Percentiles rank a stretch among this genome's conserved stretches.
These are phyloP conservation scores for Termitomyces sp. DNA, from an alignment of 768 basidiomycete species.

Conservation along the genomic window DNA sequence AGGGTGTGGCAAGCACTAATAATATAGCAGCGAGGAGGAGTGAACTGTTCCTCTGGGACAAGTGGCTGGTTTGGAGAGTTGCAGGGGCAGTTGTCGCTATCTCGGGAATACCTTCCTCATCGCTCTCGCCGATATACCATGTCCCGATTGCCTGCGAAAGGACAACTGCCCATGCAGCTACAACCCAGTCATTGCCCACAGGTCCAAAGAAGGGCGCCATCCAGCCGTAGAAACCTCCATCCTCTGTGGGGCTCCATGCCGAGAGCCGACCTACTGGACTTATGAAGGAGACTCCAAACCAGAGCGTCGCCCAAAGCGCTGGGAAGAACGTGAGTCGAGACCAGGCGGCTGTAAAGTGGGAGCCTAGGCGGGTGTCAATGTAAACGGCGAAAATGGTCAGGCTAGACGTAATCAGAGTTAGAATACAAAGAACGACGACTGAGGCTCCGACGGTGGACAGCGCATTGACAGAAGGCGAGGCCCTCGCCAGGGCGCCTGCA, in stretches of 20 bases:
- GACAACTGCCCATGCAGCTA: conserved; percentile 73
- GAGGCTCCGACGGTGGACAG: conserved; percentile 52
- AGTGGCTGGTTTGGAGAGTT: conserved; percentile 9
- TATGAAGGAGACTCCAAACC: conserved; percentile 48
- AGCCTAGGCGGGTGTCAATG: conserved; percentile 32
- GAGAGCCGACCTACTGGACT: conserved; percentile 71
- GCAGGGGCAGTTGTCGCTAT: conserved; percentile 11
- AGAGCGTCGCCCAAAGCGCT: conserved; percentile 60
- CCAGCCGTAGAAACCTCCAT: conserved; percentile 60
- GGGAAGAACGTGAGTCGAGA: conserved; percentile 59
- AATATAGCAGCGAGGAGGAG: conserved; percentile 38
- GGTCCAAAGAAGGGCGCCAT: conserved; percentile 54
- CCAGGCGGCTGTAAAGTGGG: conserved; percentile 31
- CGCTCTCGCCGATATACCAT: conserved; percentile 51
- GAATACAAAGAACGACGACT: conserved; percentile 36
- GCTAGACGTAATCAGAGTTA: conserved; percentile 41
- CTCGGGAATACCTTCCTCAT: conserved; percentile 13
- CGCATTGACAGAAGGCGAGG: conserved; percentile 45
- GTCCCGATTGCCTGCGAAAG: conserved; percentile 46
- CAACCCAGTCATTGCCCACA: conserved; percentile 65
- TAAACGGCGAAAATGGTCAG: conserved; percentile 38
- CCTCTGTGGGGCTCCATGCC: conserved; percentile 63
- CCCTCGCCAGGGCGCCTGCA: conserved; percentile 38
- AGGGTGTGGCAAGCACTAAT: conserved; percentile 50
- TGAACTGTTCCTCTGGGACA: conserved; percentile 19